These are phyloP conservation scores for Esteya vermicola DNA, from an alignment of 2,329 filamentous ascomycete species.

Conservation along the genomic window DNA sequence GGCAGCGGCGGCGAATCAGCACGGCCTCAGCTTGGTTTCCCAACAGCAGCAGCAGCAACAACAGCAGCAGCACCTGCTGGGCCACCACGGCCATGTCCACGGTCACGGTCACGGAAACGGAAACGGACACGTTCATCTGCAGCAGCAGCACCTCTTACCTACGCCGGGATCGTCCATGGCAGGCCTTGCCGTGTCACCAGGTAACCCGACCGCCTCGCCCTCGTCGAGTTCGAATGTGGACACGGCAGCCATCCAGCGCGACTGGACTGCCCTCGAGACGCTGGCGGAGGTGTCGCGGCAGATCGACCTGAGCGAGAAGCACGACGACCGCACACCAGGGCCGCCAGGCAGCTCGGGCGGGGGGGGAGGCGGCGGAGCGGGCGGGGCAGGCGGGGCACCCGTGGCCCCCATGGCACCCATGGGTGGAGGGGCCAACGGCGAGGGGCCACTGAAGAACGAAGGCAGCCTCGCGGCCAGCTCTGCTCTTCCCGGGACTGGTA, in stretches of 20 bases:
- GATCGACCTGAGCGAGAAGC: conserved; percentile 52
- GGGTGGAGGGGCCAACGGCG: conserved; percentile 15
- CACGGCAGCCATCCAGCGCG: conserved; percentile 27
- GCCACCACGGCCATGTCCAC: not conserved
- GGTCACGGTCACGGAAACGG: not conserved
- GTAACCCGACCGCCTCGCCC: conserved; percentile 1
- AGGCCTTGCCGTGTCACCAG: conserved; percentile 10
- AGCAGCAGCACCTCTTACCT: conserved; percentile 9
- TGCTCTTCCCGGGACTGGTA: too few relatives aligned
- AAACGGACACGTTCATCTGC: conserved; percentile 4
- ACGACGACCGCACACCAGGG: conserved; percentile 33
- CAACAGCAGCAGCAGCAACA: too few relatives aligned
- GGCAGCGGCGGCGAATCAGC: not conserved
- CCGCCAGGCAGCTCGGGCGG: conserved; percentile 20
- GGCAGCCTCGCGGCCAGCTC: too few relatives aligned
- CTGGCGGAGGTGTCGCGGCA: conserved; percentile 78
- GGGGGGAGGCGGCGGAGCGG: conserved; percentile 15
- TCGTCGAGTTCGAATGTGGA: conserved; percentile 15
- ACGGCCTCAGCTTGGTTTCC: not conserved
- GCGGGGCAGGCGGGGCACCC: not conserved
- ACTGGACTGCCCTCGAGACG: conserved; percentile 72
- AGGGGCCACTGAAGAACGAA: not conserved
- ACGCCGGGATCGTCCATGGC: conserved; percentile 2
- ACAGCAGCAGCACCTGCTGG: not conserved
- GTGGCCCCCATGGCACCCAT: not conserved